Percentiles rank a stretch among this genome's conserved stretches.
Conservation (phyloP, 2,329 filamentous ascomycete species). For the Pseudogymnoascus sp. region DNA sequence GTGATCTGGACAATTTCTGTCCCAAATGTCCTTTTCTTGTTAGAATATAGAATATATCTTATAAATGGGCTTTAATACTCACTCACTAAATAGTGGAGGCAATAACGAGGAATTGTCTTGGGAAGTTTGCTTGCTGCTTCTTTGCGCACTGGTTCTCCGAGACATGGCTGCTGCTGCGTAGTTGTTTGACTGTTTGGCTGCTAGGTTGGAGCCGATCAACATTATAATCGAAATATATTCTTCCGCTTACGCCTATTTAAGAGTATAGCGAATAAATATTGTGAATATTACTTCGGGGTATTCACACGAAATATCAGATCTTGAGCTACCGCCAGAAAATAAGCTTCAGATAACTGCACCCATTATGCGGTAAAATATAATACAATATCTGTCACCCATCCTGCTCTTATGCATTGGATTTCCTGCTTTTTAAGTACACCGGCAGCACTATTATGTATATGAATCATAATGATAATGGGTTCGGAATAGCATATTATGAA, state of each 20-base stretch:
- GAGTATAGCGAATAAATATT: background rate
- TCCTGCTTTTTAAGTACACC: background rate
- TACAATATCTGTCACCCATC: background rate
- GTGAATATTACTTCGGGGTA: background rate
- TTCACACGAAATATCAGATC: background rate
- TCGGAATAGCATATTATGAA: background rate
- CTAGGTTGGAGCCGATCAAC: background rate
- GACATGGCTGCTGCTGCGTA: background rate
- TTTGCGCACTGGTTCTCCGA: background rate
- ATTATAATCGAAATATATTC: background rate
- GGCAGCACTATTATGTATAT: background rate
- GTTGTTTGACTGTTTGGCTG: no score
- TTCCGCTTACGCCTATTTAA: background rate
- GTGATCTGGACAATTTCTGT: background rate
- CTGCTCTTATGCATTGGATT: background rate
- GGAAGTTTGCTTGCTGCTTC: background rate
- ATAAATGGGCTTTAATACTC: background rate
- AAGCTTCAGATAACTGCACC: background rate
- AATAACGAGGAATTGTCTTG: background rate
- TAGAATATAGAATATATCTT: background rate
- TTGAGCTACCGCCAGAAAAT: background rate
- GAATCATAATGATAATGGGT: background rate
- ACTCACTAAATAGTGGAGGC: background rate
- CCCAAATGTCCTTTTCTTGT: background rate
- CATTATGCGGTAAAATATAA: background rate